A percentile compares a stretch with the other conserved stretches of the same genome.
These are phyloP conservation scores for Porpolomopsis calyptriformis DNA, from an alignment of 768 basidiomycete genomes.

Conservation along the genomic window DNA sequence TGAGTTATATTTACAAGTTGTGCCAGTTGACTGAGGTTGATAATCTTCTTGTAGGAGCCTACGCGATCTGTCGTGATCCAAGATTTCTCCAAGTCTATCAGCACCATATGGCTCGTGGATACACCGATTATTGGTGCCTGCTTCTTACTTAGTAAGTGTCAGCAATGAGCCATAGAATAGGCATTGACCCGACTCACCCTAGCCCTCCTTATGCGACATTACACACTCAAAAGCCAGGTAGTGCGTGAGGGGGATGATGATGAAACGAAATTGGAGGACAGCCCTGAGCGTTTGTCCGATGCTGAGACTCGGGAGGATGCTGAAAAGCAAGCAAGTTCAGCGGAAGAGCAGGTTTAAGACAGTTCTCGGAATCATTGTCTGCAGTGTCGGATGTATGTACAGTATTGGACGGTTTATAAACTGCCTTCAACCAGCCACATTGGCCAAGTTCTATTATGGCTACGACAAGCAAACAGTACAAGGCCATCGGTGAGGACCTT, in stretches of 20 bases:
- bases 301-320: too few species aligned
- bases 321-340: too few species aligned
- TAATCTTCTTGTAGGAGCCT: slow-evolving; percentile 31
- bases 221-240: slow-evolving; percentile 44
- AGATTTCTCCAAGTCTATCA: slow-evolving; percentile 54
- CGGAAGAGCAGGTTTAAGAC: background rate
- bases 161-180: background rate
- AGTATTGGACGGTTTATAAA: too few species aligned
- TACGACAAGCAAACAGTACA: slow-evolving; percentile 73
- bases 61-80: slow-evolving; percentile 42
- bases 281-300: too few species aligned
- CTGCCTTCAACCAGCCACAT: too few species aligned
- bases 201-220: slow-evolving; percentile 50
- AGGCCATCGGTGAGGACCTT: slow-evolving; percentile 84
- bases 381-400: too few species aligned
- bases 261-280: slow-evolving; percentile 8
- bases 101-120: slow-evolving; percentile 53
- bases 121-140: slow-evolving; percentile 46
- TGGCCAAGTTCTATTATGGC: slow-evolving; percentile 56
- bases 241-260: slow-evolving; percentile 22
- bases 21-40: background rate
- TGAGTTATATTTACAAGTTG: slow-evolving; percentile 15
- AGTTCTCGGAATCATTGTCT: too few species aligned
- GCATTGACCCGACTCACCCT: background rate
- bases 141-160: slow-evolving; percentile 39